These are phyloP conservation scores for Fusarium sambucinum DNA, from an alignment of 2,329 filamentous ascomycete genomes.

Conservation along the genomic window DNA sequence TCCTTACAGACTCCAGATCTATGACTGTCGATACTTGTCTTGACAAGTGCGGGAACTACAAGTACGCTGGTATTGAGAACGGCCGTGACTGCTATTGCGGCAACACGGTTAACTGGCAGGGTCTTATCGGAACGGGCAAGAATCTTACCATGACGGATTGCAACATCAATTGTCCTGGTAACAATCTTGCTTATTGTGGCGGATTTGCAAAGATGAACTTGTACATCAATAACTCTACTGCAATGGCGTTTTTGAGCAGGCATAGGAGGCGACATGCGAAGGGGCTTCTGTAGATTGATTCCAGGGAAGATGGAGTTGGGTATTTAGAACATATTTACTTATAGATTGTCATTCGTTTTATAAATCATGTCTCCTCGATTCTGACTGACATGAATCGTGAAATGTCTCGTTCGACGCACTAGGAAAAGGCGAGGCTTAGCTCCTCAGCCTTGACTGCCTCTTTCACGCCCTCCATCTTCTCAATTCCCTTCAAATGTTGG, in stretches of 20 bases:
- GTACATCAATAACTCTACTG: conserved; percentile 47
- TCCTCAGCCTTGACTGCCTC: not conserved
- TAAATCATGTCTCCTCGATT: rapidly evolving
- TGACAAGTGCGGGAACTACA: conserved; percentile 51
- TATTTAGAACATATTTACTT: too few relatives aligned
- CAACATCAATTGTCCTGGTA: conserved; percentile 52
- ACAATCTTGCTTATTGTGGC: conserved; percentile 51
- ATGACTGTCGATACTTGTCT: conserved; percentile 54
- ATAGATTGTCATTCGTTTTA: not conserved
- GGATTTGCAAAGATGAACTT: conserved; percentile 50
- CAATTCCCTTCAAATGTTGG: not conserved
- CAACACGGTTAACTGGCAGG: conserved; percentile 48
- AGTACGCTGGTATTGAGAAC: conserved; percentile 55
- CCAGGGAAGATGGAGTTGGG: not conserved
- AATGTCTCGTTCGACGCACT: too few relatives aligned
- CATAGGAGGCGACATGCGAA: conserved; percentile 15
- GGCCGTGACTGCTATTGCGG: conserved; percentile 56
- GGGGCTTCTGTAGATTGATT: not conserved
- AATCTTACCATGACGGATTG: conserved; percentile 51
- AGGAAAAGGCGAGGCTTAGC: too few relatives aligned
- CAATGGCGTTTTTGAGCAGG: conserved; percentile 20
- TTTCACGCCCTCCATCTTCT: conserved; percentile 12
- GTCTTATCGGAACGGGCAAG: conserved; percentile 43
- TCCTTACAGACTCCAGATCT: conserved; percentile 48
- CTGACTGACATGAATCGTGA: too few relatives aligned